Base-by-base conservation (phyloP, 2,329 filamentous ascomycete species). In the Chlorencoelia australis region DNA sequence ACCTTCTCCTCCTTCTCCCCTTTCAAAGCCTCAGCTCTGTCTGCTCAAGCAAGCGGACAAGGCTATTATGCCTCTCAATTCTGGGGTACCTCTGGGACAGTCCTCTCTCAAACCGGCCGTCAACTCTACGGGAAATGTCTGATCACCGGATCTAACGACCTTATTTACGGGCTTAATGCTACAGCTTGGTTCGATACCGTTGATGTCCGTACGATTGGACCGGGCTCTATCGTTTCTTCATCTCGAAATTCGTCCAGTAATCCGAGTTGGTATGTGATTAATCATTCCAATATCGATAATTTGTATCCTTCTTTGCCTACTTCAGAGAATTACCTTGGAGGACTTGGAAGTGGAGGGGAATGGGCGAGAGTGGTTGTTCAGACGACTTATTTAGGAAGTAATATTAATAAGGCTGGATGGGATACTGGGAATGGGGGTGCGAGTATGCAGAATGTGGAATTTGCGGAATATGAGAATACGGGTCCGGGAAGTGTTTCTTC, bases 101-200 rank as follows among this genome's bases (percentile, higher is more conserved):
- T 71, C 33, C 59, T 69, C 7, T 50, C 57, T 27, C 56, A 72
- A 44, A 59, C 56, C 30, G 74, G 74, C 42, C 59, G 62, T 39
- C 66, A 76, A 47, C 51, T 76, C 25, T 77, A 73, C 50, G 67
- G 67, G 29, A 68, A 68, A 43, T 65, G 64, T 43, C 65, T 69
- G 37, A 74, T 78, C 43, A 64, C 68, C 17, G 72, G 73, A 22
- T 68, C 69, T 2, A 68, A 70, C 27, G 73, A 77, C 48, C 75
- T 76, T 49, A 69, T 75, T 45, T 78, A 76, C 50, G 67, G 74
- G 38, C 61, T 71, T 52, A 46, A 59, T 24, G 63, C 66, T 14
- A 55, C 58, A 26, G 62, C 67, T 24, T 79, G 68, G 72, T 69
- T 67, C 50, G 66, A 73, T 29, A 43, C 39, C 10, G 41, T 45